These are phyloP conservation scores for Pseudohalonectria lignicola DNA, from an alignment of 2,329 filamentous ascomycete species.

Conservation along the genomic window DNA sequence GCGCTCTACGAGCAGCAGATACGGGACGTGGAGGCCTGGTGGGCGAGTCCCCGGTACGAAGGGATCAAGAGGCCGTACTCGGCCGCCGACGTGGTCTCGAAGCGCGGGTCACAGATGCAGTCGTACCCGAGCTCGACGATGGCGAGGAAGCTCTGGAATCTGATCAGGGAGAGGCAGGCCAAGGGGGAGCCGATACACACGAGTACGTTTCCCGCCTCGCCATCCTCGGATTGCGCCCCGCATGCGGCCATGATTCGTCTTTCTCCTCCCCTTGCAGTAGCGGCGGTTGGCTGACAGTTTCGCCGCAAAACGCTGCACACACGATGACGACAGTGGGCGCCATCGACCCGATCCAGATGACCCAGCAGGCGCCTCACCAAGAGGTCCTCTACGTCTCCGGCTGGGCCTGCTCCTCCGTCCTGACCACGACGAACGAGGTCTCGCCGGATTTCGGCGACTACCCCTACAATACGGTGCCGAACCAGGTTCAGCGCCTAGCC, in stretches of 20 bases:
- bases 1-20: conserved; percentile 75
- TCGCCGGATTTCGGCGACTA: conserved; percentile 98
- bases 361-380: conserved; percentile 91
- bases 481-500: conserved; percentile 91
- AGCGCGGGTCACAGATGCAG: conserved; percentile 79
- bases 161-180: conserved; percentile 67
- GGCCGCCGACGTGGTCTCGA: conserved; percentile 83
- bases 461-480: conserved; percentile 96
- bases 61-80: conserved; percentile 90
- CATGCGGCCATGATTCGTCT: no score
- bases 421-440: conserved; percentile 93
- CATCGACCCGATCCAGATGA: conserved; percentile 99
- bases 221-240: no score
- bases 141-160: conserved; percentile 87
- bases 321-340: conserved; percentile 63
- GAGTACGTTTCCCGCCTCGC: conserved; percentile 40
- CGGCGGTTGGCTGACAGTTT: background rate
- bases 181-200: conserved; percentile 87
- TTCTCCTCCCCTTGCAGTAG: background rate
- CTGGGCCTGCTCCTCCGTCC: conserved; percentile 90
- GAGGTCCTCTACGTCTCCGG: conserved; percentile 94
- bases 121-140: conserved; percentile 87
- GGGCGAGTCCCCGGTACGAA: conserved; percentile 71
- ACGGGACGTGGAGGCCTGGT: conserved; percentile 81
- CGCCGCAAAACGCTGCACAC: conserved; percentile 5